phyloP scores from a whole-genome alignment of 2,329 filamentous ascomycete genomes.

The Parafenestella ontariensis region DNA sequence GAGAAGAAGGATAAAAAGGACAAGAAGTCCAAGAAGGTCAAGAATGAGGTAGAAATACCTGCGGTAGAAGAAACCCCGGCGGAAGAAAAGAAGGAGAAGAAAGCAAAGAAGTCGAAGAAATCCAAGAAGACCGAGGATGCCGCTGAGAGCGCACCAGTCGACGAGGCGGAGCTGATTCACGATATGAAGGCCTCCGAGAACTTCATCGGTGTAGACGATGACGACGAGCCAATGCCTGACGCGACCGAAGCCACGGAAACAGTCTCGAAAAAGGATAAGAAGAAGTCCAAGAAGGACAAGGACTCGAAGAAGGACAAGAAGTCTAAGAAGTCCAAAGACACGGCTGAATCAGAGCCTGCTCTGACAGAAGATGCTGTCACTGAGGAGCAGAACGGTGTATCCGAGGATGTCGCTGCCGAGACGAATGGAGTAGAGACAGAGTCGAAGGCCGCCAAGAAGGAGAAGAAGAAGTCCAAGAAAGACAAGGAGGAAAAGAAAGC shows the following conservation, averaged over 20 bases:
- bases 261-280: slow-evolving; percentile 26
- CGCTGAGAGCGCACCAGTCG: slow-evolving; percentile 8
- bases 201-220: slow-evolving; percentile 21
- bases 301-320: slow-evolving; percentile 33
- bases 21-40: slow-evolving; percentile 33
- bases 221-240: slow-evolving; percentile 30
- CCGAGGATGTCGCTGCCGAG: slow-evolving; percentile 17
- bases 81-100: slow-evolving; percentile 20
- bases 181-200: slow-evolving; percentile 21
- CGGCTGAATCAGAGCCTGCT: slow-evolving; percentile 11
- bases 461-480: slow-evolving; percentile 36
- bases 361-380: slow-evolving; percentile 11
- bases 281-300: slow-evolving; percentile 35
- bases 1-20: slow-evolving; percentile 28
- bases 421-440: slow-evolving; percentile 19
- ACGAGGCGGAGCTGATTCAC: slow-evolving; percentile 20
- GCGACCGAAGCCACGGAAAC: slow-evolving; percentile 15
- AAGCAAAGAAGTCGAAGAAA: slow-evolving; percentile 32
- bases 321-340: slow-evolving; percentile 20
- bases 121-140: slow-evolving; percentile 31
- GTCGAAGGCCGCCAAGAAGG: slow-evolving; percentile 26
- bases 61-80: slow-evolving; percentile 6
- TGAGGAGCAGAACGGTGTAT: slow-evolving; percentile 13
- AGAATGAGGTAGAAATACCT: slow-evolving; percentile 7
- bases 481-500: slow-evolving; percentile 38